A percentile compares a stretch with the other conserved stretches of the same genome.
phyloP scores from a whole-genome alignment of 495 filamentous ascomycete genomes.

The Opeltia flavorubescens region DNA sequence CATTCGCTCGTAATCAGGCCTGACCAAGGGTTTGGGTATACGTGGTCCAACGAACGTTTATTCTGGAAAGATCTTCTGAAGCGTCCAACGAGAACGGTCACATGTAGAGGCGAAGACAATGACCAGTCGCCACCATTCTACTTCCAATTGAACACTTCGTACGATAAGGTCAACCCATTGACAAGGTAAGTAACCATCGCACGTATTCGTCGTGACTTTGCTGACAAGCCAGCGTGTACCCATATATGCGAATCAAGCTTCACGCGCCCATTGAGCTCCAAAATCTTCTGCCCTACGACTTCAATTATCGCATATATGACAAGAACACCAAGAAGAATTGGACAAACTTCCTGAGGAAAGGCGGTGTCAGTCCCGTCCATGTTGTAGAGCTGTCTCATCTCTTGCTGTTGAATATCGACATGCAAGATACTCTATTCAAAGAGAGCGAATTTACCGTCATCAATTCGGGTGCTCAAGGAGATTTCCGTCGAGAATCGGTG shows the following conservation, averaged over 20 bases:
- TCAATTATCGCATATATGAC: slow-evolving; percentile 98
- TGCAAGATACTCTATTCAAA: slow-evolving; percentile 91
- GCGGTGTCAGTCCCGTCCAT: slow-evolving; percentile 90
- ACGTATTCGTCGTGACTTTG: slow-evolving; percentile 15
- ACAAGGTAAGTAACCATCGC: slow-evolving; percentile 36
- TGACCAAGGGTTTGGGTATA: slow-evolving; percentile 92
- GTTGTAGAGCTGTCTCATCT: slow-evolving; percentile 92
- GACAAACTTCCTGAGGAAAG: slow-evolving; percentile 94
- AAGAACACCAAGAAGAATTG: slow-evolving; percentile 96
- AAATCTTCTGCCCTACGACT: slow-evolving; percentile 90
- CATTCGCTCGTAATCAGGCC: slow-evolving; percentile 85
- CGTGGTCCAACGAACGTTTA: slow-evolving; percentile 77
- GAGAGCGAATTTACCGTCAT: slow-evolving; percentile 93
- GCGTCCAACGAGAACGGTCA: slow-evolving; percentile 67
- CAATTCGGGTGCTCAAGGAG: slow-evolving; percentile 77
- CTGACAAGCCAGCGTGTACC: slow-evolving; percentile 49
- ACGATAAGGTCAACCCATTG: slow-evolving; percentile 64
- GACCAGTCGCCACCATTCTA: slow-evolving; percentile 76
- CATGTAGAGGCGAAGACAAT: slow-evolving; percentile 69
- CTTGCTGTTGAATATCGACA: slow-evolving; percentile 77
- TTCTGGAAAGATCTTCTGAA: slow-evolving; percentile 88
- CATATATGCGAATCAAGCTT: slow-evolving; percentile 84
- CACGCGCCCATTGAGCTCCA: slow-evolving; percentile 88
- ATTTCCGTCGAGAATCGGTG: slow-evolving; percentile 69
- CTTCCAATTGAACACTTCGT: slow-evolving; percentile 83